Evolutionary conservation across 2,329 filamentous ascomycete species (phyloP).

Genomic region (Cladosporium sp.): DNA sequence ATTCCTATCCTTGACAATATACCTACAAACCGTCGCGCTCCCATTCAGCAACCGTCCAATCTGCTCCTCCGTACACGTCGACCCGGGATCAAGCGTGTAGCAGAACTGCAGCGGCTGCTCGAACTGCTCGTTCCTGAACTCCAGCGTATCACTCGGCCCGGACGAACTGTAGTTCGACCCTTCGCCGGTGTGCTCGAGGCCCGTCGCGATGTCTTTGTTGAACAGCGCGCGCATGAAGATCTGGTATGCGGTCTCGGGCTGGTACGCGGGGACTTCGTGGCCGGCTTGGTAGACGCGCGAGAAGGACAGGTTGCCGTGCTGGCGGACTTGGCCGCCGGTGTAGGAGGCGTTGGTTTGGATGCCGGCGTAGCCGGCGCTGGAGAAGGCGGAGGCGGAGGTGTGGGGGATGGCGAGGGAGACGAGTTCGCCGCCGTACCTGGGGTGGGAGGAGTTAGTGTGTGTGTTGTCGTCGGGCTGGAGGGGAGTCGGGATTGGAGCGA

Average conservation of each 20-base stretch:
- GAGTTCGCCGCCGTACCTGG: slow-evolving; percentile 58
- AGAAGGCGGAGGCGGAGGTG: slow-evolving; percentile 48
- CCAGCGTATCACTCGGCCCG: slow-evolving; percentile 17
- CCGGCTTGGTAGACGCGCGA: slow-evolving; percentile 30
- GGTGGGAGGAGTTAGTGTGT: slow-evolving; percentile 25
- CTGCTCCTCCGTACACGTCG: slow-evolving; percentile 28
- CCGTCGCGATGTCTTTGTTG: slow-evolving; percentile 48
- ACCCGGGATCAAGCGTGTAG: slow-evolving; percentile 22
- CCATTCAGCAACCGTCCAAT: slow-evolving; percentile 22
- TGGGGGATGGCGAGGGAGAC: slow-evolving; percentile 58
- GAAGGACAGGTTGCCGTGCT: slow-evolving; percentile 35
- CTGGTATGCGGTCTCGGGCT: slow-evolving; percentile 50
- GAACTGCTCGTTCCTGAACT: slow-evolving; percentile 20
- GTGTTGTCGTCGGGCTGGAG: neutral
- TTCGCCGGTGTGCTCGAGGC: slow-evolving; percentile 23
- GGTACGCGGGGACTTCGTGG: slow-evolving; percentile 51
- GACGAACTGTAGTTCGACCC: slow-evolving; percentile 3
- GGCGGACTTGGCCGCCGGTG: slow-evolving; percentile 28
- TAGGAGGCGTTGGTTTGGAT: slow-evolving; percentile 27
- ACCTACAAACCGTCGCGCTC: slow-evolving; percentile 23
- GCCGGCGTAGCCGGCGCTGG: slow-evolving; percentile 47
- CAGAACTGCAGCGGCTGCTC: slow-evolving; percentile 24
- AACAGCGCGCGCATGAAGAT: slow-evolving; percentile 51
- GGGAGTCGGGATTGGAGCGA: neutral
- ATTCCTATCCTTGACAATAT: slow-evolving; percentile 26